Evolutionary conservation across 163 green algal genomes (phyloP).

Genomic region (Smithsoniella earleae): DNA sequence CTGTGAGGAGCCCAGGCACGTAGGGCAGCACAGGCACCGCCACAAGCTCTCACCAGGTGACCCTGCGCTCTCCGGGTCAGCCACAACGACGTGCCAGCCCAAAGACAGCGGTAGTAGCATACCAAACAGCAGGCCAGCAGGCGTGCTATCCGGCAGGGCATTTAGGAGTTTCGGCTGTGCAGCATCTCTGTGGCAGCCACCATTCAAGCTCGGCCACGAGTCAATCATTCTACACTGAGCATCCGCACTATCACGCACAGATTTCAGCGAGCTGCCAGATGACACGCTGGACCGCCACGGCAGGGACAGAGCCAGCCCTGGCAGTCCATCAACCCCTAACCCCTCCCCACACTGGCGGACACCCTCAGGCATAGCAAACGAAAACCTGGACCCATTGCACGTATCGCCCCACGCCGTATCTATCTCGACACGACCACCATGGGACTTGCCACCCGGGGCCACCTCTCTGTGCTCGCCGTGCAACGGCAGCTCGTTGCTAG

Average conservation of each 20-base stretch:
- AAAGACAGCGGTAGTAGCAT: slow-evolving; percentile 22
- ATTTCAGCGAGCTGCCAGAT: background rate
- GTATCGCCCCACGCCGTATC: background rate
- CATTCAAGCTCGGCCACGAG: slow-evolving; percentile 11
- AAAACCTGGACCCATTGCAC: background rate
- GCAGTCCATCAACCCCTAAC: background rate
- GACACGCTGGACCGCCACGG: background rate
- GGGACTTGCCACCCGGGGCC: background rate
- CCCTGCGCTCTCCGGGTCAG: too few species aligned
- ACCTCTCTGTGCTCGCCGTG: background rate
- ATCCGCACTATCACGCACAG: too few species aligned
- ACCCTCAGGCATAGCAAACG: too few species aligned
- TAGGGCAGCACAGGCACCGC: too few species aligned
- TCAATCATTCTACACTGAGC: slow-evolving; percentile 3
- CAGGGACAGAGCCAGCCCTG: background rate
- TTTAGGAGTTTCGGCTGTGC: slow-evolving; percentile 7
- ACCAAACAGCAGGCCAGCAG: slow-evolving; percentile 19
- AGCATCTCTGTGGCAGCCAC: too few species aligned
- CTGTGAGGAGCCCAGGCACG: too few species aligned
- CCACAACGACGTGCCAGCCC: slow-evolving; percentile 14
- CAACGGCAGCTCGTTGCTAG: too few species aligned
- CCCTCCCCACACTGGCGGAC: background rate
- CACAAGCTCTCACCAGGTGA: too few species aligned
- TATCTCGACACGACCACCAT: background rate
- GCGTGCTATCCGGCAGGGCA: slow-evolving; percentile 2